Base-by-base conservation (phyloP, 2,329 filamentous ascomycete species). In the Alternaria sp. region DNA sequence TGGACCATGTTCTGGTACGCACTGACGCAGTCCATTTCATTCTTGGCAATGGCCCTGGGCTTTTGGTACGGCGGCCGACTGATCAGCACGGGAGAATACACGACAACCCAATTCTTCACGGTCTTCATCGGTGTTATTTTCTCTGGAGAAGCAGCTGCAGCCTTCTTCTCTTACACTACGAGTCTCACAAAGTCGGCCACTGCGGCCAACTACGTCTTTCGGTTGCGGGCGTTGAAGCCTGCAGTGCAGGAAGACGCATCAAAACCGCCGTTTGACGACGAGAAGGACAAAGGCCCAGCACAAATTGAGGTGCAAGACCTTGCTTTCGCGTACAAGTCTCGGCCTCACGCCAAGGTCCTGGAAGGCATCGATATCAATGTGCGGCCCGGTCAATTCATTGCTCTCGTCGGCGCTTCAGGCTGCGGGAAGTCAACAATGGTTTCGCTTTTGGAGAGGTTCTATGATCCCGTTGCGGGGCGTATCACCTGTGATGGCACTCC, bases 111-210 rank as follows among this genome's bases (percentile, higher is more conserved):
- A 70, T 98, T 98, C 86, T 98, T 97, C 82, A 85, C 97, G 50
- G 93, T 92, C 74, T 97, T 97, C 81, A 89, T 90, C 64, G 87
- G 66, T 9, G 69, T 72, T 1, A 66, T 73, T 15, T 72, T 73
- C 54, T 69, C 66, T 9, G 69, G 69, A 50, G 67, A 74, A 79
- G 96, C 93, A 5, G 95, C 95, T 2, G 95, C 95, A 8, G 91
- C 90, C 1, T 91, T 98, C 72, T 98, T 98, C 82, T 92, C 91
- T 0, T 97, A 97, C 75, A 93, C 95, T 0, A 94, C 95, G 0
- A 95, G 97, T 72, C 96, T 98, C 92, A 93, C 93, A 69, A 98
- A 98, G 82, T 94, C 96, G 0, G 85, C 97, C n/a, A 91, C 93
- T 61, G 92, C 95, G 1, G 93, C 94, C 4, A 84, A 85, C 62